These are phyloP conservation scores for Annulohypoxylon truncatum DNA, from an alignment of 2,329 filamentous ascomycete species.

Conservation along the genomic window DNA sequence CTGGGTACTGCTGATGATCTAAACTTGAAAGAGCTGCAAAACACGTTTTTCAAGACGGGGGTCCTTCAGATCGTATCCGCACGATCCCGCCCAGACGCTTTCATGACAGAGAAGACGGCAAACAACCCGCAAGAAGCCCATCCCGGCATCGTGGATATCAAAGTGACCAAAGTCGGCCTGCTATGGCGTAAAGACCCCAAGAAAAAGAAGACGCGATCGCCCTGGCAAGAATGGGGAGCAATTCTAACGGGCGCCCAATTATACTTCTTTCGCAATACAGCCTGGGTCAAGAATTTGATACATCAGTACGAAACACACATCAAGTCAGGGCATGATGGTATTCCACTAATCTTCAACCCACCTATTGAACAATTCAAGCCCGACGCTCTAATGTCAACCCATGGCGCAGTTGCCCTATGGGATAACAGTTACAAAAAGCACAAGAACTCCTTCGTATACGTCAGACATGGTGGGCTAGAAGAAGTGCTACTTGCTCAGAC, in stretches of 20 bases:
- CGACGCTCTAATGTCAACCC: slow-evolving; percentile 91
- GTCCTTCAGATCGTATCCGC: slow-evolving; percentile 95
- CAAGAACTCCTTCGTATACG: slow-evolving; percentile 93
- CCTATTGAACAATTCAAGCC: slow-evolving; percentile 93
- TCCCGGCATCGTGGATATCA: slow-evolving; percentile 95
- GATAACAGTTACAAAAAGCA: slow-evolving; percentile 93
- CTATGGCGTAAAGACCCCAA: slow-evolving; percentile 95
- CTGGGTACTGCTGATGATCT: slow-evolving; percentile 79
- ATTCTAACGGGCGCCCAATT: slow-evolving; percentile 96
- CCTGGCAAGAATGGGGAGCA: slow-evolving; percentile 99
- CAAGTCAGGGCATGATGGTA: slow-evolving; percentile 78
- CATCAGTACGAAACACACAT: slow-evolving; percentile 86
- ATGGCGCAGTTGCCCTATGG: slow-evolving; percentile 88
- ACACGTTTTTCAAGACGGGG: slow-evolving; percentile 90
- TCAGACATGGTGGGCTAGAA: slow-evolving; percentile 86
- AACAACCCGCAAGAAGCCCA: slow-evolving; percentile 88
- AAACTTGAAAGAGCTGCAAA: slow-evolving; percentile 84
- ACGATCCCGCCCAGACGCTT: slow-evolving; percentile 91
- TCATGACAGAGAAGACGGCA: slow-evolving; percentile 87
- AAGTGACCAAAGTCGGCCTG: slow-evolving; percentile 94
- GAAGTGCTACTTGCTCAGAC: slow-evolving; percentile 92
- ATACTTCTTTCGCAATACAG: slow-evolving; percentile 94
- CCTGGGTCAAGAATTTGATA: slow-evolving; percentile 92
- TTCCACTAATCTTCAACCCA: slow-evolving; percentile 88
- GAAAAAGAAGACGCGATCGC: slow-evolving; percentile 92